Conservation (phyloP, 768 basidiomycete genomes). For the Boletus vermiculosoides region DNA sequence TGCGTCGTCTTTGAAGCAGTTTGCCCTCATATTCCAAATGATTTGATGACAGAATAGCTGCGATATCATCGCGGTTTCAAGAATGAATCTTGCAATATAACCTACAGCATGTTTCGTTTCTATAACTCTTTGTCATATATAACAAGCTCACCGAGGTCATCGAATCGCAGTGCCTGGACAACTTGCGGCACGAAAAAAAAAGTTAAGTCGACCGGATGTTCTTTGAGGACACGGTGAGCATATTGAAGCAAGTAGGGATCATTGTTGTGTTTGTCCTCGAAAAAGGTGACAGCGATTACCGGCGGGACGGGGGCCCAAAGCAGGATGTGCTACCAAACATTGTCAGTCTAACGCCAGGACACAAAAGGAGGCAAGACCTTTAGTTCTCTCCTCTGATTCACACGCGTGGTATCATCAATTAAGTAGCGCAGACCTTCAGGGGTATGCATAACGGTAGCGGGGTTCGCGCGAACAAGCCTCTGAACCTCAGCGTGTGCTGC, state of each 20-base stretch:
- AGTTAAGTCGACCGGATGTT: conserved; percentile 90
- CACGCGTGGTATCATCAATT: conserved; percentile 68
- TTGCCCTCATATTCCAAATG: conserved; percentile 99
- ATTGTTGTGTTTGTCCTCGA: conserved; percentile 79
- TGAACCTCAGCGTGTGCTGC: conserved; percentile 69
- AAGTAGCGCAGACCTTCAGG: conserved; percentile 83
- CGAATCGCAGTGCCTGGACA: conserved; percentile 91
- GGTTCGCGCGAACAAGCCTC: conserved; percentile 69
- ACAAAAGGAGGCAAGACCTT: conserved; percentile 51
- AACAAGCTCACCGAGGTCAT: conserved; percentile 67
- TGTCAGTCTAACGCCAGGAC: not conserved
- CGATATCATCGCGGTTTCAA: conserved; percentile 95
- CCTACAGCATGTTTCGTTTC: conserved; percentile 43
- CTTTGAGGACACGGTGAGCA: conserved; percentile 90
- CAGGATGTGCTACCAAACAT: conserved; percentile 65
- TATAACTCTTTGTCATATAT: not conserved
- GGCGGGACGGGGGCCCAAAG: conserved; percentile 90
- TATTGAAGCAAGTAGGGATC: conserved; percentile 92
- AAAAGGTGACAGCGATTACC: conserved; percentile 75
- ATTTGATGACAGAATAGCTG: conserved; percentile 99
- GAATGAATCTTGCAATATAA: conserved; percentile 93
- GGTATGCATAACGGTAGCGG: conserved; percentile 64
- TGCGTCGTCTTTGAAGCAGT: conserved; percentile 89
- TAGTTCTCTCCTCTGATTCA: conserved; percentile 59
- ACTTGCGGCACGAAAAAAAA: conserved; percentile 99